Evolutionary conservation across 2,329 filamentous ascomycete genomes (phyloP).

Genomic region (Paraconiothyrium sp.): DNA sequence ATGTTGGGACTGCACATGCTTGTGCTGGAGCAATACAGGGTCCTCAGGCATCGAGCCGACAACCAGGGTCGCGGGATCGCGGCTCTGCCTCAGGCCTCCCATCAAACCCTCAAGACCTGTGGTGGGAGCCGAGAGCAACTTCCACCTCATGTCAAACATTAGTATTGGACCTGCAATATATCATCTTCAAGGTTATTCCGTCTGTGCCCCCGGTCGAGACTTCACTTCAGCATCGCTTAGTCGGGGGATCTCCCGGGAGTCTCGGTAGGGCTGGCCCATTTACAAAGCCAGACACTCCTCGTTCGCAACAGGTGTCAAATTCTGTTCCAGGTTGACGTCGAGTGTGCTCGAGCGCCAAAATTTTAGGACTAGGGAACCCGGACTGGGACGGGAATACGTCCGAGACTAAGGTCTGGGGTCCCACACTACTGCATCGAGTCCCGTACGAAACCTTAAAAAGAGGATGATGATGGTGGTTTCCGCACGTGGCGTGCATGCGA

Average conservation of each 20-base stretch:
- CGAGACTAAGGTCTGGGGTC: slow-evolving; percentile 4
- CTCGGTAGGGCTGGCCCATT: neutral
- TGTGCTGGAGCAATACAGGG: neutral
- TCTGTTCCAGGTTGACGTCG: slow-evolving; percentile 1
- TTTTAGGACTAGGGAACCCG: neutral
- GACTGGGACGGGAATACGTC: neutral
- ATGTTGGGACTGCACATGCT: neutral
- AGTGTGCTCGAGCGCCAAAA: neutral
- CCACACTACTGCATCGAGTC: neutral
- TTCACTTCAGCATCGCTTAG: neutral
- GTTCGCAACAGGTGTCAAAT: slow-evolving; percentile 4
- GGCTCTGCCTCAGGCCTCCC: neutral
- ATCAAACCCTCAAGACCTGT: neutral
- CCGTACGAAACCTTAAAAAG: neutral
- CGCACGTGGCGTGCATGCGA: neutral
- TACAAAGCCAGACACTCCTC: neutral
- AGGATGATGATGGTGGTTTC: neutral
- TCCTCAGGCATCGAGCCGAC: neutral
- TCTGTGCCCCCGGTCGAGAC: neutral
- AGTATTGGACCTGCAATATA: neutral
- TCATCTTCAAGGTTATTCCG: neutral
- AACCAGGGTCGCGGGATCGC: neutral
- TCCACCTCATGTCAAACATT: neutral
- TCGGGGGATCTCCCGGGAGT: neutral
- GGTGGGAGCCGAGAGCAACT: neutral